These are phyloP conservation scores for Cyclotella baltica DNA, from an alignment of 108 stramenopile genomes.

Conservation along the genomic window DNA sequence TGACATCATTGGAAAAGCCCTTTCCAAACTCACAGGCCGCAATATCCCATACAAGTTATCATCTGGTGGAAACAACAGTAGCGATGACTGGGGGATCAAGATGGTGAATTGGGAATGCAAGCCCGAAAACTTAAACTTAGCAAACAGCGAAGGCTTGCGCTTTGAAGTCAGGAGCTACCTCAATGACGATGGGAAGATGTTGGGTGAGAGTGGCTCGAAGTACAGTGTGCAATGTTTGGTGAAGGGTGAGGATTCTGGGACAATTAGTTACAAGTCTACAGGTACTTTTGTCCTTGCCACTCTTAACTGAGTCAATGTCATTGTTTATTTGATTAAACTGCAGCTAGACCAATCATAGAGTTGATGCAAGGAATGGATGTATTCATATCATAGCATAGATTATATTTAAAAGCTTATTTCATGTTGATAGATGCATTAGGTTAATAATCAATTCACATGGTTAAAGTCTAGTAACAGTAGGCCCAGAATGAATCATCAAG, in stretches of 20 bases:
- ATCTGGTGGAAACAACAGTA: not conserved
- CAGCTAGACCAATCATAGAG: too few relatives aligned
- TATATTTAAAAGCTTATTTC: too few relatives aligned
- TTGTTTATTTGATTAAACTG: too few relatives aligned
- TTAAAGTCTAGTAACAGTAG: too few relatives aligned
- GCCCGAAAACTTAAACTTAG: conserved; percentile 35
- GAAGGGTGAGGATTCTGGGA: conserved; percentile 13
- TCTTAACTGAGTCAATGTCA: not conserved
- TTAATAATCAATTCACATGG: too few relatives aligned
- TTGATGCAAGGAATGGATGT: too few relatives aligned
- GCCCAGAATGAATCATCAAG: too few relatives aligned
- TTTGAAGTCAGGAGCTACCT: conserved; percentile 34
- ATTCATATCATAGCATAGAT: too few relatives aligned
- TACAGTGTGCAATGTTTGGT: conserved; percentile 27
- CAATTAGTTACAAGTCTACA: conserved; percentile 25
- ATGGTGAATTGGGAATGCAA: conserved; percentile 25
- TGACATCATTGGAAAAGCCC: conserved; percentile 37
- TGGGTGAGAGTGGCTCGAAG: conserved; percentile 29
- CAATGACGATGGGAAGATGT: conserved; percentile 16
- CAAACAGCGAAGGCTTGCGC: conserved; percentile 21
- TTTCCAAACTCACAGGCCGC: conserved; percentile 30
- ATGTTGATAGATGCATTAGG: too few relatives aligned
- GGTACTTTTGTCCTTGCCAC: conserved; percentile 21
- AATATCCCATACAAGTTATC: conserved; percentile 27
- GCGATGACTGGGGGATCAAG: conserved; percentile 17